Percentiles rank a stretch among this genome's conserved stretches.
These are phyloP conservation scores for Ajuga chamaepitys DNA, from an alignment of 257 asterid species.

Conservation along the genomic window DNA sequence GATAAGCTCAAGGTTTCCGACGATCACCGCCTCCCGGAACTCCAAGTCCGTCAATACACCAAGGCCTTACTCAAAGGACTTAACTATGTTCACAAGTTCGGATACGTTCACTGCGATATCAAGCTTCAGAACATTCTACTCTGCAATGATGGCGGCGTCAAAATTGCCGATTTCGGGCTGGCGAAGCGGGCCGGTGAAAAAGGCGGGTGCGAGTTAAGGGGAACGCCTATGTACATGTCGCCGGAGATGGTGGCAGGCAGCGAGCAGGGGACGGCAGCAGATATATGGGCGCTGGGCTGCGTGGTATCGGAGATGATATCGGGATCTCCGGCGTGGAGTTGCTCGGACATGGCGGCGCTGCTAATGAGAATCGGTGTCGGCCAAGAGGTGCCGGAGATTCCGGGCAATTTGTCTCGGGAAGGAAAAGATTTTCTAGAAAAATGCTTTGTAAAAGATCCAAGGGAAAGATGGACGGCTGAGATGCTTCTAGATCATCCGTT, in stretches of 20 bases:
- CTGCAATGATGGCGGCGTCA: slow-evolving; percentile 28
- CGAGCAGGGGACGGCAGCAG: slow-evolving; percentile 60
- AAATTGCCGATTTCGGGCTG: slow-evolving; percentile 82
- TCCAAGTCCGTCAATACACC: slow-evolving; percentile 36
- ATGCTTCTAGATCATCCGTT: slow-evolving; percentile 81
- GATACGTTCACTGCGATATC: slow-evolving; percentile 82
- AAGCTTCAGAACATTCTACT: slow-evolving; percentile 77
- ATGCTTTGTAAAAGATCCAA: slow-evolving; percentile 59
- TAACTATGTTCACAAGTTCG: slow-evolving; percentile 43
- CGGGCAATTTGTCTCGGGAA: slow-evolving; percentile 39
- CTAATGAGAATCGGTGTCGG: slow-evolving; percentile 63
- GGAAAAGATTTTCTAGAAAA: slow-evolving; percentile 57
- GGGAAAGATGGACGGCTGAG: slow-evolving; percentile 85
- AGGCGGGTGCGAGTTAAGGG: slow-evolving; percentile 41
- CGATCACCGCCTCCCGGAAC: slow-evolving; percentile 29
- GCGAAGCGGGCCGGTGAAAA: slow-evolving; percentile 33
- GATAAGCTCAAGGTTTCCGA: slow-evolving; percentile 36
- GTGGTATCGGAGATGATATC: slow-evolving; percentile 60
- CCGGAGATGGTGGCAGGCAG: slow-evolving; percentile 76
- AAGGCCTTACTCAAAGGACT: slow-evolving; percentile 54
- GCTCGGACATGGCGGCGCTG: slow-evolving; percentile 42
- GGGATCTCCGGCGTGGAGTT: slow-evolving; percentile 56
- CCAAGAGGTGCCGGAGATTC: slow-evolving; percentile 54
- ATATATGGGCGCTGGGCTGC: slow-evolving; percentile 85
- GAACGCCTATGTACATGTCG: slow-evolving; percentile 91